Conservation (phyloP, 2,329 filamentous ascomycete species). For the Alternaria viburni region DNA sequence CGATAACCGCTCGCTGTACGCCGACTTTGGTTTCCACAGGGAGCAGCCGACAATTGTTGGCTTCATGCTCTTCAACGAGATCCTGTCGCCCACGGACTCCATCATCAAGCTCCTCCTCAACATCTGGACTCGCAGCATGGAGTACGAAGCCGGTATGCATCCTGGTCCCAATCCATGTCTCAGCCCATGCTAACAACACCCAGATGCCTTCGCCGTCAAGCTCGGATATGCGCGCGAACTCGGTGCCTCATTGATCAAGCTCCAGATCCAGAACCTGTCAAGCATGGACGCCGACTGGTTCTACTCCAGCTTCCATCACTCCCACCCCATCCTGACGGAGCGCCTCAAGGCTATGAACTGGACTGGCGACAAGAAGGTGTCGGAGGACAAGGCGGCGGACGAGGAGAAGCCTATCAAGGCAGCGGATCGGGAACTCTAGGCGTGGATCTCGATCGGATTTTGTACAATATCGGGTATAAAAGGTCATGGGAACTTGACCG, state of each 20-base stretch:
- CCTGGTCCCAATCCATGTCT: constrained; percentile 1
- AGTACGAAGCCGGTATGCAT: constrained; percentile 82
- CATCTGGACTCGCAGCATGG: constrained; percentile 89
- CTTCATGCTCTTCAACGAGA: constrained; percentile 96
- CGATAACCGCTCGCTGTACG: constrained; percentile 90
- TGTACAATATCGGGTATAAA: constrained; percentile 1
- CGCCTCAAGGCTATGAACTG: constrained; percentile 89
- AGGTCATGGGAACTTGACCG: constrained; percentile 1
- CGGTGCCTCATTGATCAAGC: constrained; percentile 88
- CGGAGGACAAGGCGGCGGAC: constrained; percentile 58
- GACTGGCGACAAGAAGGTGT: constrained; percentile 69
- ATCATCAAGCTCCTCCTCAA: constrained; percentile 96
- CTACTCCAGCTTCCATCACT: constrained; percentile 98
- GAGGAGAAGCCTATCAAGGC: constrained; percentile 70
- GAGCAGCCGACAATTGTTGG: constrained; percentile 93
- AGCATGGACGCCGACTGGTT: constrained; percentile 99
- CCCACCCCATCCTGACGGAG: constrained; percentile 94
- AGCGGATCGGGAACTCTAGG: constrained; percentile 76
- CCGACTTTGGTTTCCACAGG: constrained; percentile 84
- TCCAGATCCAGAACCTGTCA: constrained; percentile 97
- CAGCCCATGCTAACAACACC: constrained; percentile 31
- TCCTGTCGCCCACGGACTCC: constrained; percentile 93
- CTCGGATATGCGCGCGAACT: constrained; percentile 86
- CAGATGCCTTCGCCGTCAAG: constrained; percentile 80
- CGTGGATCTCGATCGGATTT: neutral